Evolutionary conservation across 768 basidiomycete genomes (phyloP).

Genomic region (Macrolepiota albuminosa): DNA sequence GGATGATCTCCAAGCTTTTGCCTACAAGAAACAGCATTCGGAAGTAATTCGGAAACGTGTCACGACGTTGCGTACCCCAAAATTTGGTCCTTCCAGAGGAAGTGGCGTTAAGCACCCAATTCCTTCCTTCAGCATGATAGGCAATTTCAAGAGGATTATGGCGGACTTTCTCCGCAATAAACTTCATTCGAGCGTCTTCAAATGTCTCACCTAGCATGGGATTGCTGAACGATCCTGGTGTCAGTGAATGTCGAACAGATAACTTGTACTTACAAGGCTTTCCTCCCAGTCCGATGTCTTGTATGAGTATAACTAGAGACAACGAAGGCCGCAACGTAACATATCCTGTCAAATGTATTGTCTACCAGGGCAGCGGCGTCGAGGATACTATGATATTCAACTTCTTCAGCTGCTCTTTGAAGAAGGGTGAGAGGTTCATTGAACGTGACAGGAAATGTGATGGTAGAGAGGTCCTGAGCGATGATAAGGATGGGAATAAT

Average conservation of each 20-base stretch:
- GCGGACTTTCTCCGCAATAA: conserved; percentile 83
- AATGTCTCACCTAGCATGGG: conserved; percentile 89
- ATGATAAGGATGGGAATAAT: background rate
- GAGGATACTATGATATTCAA: conserved; percentile 74
- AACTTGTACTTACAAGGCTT: conserved; percentile 68
- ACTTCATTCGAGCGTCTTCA: conserved; percentile 75
- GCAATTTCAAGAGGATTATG: conserved; percentile 84
- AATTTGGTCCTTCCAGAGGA: conserved; percentile 86
- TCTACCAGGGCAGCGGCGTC: conserved; percentile 52
- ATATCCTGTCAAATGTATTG: conserved; percentile 65
- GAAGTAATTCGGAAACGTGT: conserved; percentile 6
- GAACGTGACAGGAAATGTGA: conserved; percentile 84
- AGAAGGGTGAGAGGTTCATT: conserved; percentile 85
- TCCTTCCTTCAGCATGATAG: conserved; percentile 75
- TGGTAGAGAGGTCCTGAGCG: conserved; percentile 70
- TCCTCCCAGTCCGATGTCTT: conserved; percentile 72
- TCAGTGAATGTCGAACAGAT: conserved; percentile 1
- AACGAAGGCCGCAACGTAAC: conserved; percentile 79
- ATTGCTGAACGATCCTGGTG: conserved; percentile 47
- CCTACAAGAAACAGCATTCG: conserved; percentile 38
- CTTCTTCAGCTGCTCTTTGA: conserved; percentile 78
- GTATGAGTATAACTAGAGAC: conserved; percentile 84
- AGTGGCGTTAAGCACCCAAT: conserved; percentile 73
- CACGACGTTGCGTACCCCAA: conserved; percentile 61
- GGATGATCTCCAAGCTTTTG: conserved; percentile 87